Percentiles rank a stretch among this genome's conserved stretches.
Conservation (phyloP, 805 yeast genomes). For the Hanseniaspora lindneri region DNA sequence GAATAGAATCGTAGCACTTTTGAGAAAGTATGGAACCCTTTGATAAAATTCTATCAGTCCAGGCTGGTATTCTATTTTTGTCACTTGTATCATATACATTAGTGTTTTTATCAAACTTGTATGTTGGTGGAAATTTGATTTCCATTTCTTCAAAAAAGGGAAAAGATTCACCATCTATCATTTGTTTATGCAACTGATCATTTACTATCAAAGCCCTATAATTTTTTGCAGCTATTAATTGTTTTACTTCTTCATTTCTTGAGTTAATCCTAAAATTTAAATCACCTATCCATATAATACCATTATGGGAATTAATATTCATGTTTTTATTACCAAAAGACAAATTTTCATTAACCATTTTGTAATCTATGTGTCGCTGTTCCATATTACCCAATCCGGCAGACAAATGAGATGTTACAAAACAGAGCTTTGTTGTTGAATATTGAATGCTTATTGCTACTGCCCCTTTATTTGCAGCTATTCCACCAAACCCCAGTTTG, state of each 20-base stretch:
- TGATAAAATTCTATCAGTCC: conserved; percentile 86
- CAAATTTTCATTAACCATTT: conserved; percentile 59
- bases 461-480: conserved; percentile 74
- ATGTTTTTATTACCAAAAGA: conserved; percentile 43
- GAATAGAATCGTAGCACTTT: conserved; percentile 46
- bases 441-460: conserved; percentile 56
- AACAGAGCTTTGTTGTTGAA: conserved; percentile 59
- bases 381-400: conserved; percentile 77
- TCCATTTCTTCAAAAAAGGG: conserved; percentile 74
- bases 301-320: conserved; percentile 64
- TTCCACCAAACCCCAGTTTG: conserved; percentile 90
- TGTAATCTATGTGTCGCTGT: conserved; percentile 79
- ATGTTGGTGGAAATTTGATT: conserved; percentile 78
- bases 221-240: conserved; percentile 37
- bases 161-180: conserved; percentile 63
- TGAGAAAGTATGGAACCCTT: conserved; percentile 51
- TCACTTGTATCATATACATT: conserved; percentile 76
- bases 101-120: conserved; percentile 84
- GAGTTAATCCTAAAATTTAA: conserved; percentile 73
- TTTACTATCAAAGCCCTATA: conserved; percentile 44
- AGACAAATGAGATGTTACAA: conserved; percentile 79
- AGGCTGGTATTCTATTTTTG: conserved; percentile 86
- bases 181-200: conserved; percentile 73
- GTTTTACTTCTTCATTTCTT: conserved; percentile 58
- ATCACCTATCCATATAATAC: conserved; percentile 85